A percentile compares a stretch with the other conserved stretches of the same genome.
Evolutionary conservation across 495 filamentous ascomycete species (phyloP).

Genomic region (Penicillium ochrochloron): DNA sequence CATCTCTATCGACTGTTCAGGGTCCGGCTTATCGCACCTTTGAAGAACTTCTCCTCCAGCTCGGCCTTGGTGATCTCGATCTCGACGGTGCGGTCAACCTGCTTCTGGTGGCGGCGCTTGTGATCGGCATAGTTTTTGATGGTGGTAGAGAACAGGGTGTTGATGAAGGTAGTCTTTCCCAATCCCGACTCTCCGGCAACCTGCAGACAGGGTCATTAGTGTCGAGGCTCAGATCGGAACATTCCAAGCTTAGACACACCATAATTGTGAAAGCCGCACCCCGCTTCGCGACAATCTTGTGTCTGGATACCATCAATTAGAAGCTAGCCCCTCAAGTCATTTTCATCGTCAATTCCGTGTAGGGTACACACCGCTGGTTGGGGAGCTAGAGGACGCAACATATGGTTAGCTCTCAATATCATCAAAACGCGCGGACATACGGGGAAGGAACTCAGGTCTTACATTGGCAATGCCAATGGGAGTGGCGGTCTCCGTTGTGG

Average conservation of each 20-base stretch:
- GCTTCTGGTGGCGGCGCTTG: conserved; percentile 97
- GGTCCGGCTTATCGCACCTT: conserved; percentile 63
- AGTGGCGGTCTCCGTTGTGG: conserved; percentile 81
- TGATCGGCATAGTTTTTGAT: conserved; percentile 99
- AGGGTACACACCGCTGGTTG: conserved; percentile 74
- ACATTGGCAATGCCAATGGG: conserved; percentile 99
- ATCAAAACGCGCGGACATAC: conserved; percentile 4
- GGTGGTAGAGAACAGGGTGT: conserved; percentile 98
- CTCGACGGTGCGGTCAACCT: conserved; percentile 98
- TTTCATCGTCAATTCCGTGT: conserved; percentile 8
- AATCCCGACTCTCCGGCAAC: conserved; percentile 98
- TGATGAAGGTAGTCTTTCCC: conserved; percentile 99
- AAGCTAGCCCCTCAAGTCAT: conserved; percentile 28
- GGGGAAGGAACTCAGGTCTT: conserved; percentile 39
- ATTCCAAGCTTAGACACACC: conserved; percentile 58
- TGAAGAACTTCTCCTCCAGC: conserved; percentile 99
- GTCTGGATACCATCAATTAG: conserved; percentile 56
- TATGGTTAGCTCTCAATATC: conserved; percentile 28
- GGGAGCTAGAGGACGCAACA: conserved; percentile 61
- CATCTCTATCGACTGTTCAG: not conserved
- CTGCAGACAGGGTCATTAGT: conserved; percentile 53
- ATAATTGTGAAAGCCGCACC: conserved; percentile 99
- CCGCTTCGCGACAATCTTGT: conserved; percentile 99
- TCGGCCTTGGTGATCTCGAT: conserved; percentile 99
- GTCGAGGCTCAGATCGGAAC: conserved; percentile 5